phyloP scores from a whole-genome alignment of 2,329 filamentous ascomycete species.

The Paraphoma sp. region DNA sequence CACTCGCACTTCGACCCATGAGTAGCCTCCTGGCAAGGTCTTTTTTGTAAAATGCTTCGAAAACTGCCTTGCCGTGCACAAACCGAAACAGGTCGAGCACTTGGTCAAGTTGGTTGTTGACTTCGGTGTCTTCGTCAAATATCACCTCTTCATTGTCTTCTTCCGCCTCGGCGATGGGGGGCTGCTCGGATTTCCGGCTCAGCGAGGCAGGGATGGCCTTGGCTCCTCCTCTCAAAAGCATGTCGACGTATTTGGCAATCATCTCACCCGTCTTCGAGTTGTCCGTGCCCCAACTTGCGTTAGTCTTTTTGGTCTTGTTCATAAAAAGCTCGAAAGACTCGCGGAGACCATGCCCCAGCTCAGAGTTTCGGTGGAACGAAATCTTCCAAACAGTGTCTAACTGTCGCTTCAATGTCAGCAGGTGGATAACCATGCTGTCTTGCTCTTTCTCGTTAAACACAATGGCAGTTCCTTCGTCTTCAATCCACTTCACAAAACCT shows the following conservation, averaged over 20 bases:
- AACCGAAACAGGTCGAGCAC: slow-evolving; percentile 95
- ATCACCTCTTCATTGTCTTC: slow-evolving; percentile 66
- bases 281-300: slow-evolving; percentile 76
- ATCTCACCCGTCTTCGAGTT: slow-evolving; percentile 97
- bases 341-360: slow-evolving; percentile 77
- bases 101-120: slow-evolving; percentile 90
- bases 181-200: slow-evolving; percentile 63
- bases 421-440: slow-evolving; percentile 83
- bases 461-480: slow-evolving; percentile 74
- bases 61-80: slow-evolving; percentile 95
- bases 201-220: slow-evolving; percentile 79
- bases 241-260: slow-evolving; percentile 97
- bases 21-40: slow-evolving; percentile 88
- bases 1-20: slow-evolving; percentile 90
- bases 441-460: slow-evolving; percentile 80
- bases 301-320: slow-evolving; percentile 80
- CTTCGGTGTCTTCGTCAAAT: slow-evolving; percentile 87
- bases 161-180: slow-evolving; percentile 65
- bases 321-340: slow-evolving; percentile 91
- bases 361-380: slow-evolving; percentile 79
- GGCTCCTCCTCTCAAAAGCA: slow-evolving; percentile 83
- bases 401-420: slow-evolving; percentile 80
- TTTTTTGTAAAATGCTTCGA: slow-evolving; percentile 99
- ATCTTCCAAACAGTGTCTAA: slow-evolving; percentile 78
- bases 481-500: slow-evolving; percentile 82